These are phyloP conservation scores for Orbilia oligospora DNA, from an alignment of 2,329 filamentous ascomycete species.

Conservation along the genomic window DNA sequence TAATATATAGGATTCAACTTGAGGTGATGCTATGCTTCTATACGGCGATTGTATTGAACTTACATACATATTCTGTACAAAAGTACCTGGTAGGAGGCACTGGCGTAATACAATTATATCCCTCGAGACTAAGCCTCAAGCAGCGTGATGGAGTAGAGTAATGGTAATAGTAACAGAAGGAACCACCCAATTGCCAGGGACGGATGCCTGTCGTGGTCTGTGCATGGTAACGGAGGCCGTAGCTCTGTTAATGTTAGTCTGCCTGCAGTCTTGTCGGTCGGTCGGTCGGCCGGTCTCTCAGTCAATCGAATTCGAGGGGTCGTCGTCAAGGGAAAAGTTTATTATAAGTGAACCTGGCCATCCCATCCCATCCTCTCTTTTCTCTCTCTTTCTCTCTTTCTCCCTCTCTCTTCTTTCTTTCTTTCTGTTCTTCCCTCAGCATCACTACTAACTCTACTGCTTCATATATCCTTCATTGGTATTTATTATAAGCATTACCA, in stretches of 20 bases:
- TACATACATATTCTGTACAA: no score
- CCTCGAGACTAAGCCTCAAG: conserved; percentile 15
- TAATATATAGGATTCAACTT: conserved; percentile 1
- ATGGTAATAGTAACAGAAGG: conserved; percentile 1
- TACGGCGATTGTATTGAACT: background rate
- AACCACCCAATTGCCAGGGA: conserved; percentile 44
- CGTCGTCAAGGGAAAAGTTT: conserved; percentile 42
- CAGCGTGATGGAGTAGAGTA: background rate
- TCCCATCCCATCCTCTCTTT: conserved; percentile 1
- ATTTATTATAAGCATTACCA: conserved; percentile 3
- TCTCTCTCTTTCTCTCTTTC: background rate
- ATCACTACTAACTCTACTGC: background rate
- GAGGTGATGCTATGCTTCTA: background rate
- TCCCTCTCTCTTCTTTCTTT: background rate
- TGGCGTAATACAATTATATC: background rate
- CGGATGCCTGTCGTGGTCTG: conserved; percentile 35
- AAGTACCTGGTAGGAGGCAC: no score
- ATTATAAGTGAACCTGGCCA: conserved; percentile 33
- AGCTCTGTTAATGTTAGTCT: background rate
- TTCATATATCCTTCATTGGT: conserved; percentile 10
- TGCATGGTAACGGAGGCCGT: conserved; percentile 25
- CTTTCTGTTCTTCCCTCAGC: conserved; percentile 14
- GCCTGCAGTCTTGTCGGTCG: no score
- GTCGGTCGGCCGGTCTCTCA: background rate
- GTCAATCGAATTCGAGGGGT: background rate